Evolutionary conservation across 2,329 filamentous ascomycete genomes (phyloP).

Genomic region (Monilinia fructicola): DNA sequence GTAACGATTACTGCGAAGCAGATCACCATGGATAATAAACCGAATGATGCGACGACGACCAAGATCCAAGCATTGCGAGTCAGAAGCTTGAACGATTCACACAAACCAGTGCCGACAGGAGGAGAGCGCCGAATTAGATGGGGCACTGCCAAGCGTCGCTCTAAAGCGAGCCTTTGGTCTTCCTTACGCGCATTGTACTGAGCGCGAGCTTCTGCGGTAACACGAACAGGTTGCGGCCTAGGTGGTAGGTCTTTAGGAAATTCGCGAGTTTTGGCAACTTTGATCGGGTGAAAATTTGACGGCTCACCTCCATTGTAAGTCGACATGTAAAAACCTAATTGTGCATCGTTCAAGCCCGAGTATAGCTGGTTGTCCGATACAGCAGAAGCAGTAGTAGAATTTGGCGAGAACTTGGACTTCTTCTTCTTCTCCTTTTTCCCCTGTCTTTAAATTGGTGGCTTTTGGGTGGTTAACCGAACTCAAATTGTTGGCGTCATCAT

Average conservation of each 20-base stretch:
- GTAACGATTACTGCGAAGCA: background rate
- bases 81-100: background rate
- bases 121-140: slow-evolving; percentile 1
- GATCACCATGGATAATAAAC: background rate
- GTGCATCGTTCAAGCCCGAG: slow-evolving; percentile 13
- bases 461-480: too few species aligned
- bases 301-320: slow-evolving; percentile 3
- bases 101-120: background rate
- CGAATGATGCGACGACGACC: background rate
- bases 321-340: background rate
- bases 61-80: background rate
- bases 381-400: background rate
- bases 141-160: background rate
- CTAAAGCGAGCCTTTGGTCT: background rate
- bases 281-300: background rate
- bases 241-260: slow-evolving; percentile 9
- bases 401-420: background rate
- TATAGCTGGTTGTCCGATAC: slow-evolving; percentile 8
- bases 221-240: slow-evolving; percentile 1
- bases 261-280: background rate
- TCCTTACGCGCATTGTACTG: background rate
- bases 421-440: background rate
- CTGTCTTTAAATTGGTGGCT: background rate
- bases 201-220: slow-evolving; percentile 8
- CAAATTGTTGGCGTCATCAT: too few species aligned